Evolutionary conservation across 164 flowering plant genomes (phyloP).

Genomic region (Vitis rotundifolia): DNA sequence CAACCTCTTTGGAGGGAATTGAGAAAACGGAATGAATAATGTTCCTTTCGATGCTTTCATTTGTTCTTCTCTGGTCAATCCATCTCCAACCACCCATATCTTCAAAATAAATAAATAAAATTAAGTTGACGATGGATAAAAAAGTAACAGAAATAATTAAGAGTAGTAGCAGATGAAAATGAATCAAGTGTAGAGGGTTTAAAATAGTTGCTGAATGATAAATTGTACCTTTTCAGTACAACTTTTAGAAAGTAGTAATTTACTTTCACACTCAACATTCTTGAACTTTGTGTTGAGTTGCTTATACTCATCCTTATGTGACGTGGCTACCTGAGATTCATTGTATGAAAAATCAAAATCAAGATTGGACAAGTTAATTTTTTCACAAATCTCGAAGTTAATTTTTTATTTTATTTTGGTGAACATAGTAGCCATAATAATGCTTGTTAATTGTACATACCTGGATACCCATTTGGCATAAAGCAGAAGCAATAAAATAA

Average conservation of each 20-base stretch:
- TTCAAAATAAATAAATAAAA: constrained; percentile 9
- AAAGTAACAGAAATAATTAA: too few species aligned
- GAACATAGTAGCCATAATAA: too few species aligned
- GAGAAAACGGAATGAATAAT: constrained; percentile 48
- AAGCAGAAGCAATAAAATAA: constrained; percentile 32
- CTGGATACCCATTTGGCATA: constrained; percentile 55
- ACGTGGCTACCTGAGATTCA: constrained; percentile 5
- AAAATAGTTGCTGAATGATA: background rate
- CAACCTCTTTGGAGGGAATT: constrained; percentile 38
- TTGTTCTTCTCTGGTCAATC: constrained; percentile 43
- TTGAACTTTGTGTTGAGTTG: constrained; percentile 17
- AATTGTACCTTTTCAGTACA: constrained; percentile 25
- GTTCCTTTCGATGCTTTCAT: constrained; percentile 44
- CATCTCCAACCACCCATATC: constrained; percentile 63
- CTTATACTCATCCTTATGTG: constrained; percentile 24
- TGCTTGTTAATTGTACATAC: constrained; percentile 21
- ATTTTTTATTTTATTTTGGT: too few species aligned
- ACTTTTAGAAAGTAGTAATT: constrained; percentile 24
- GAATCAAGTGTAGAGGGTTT: too few species aligned
- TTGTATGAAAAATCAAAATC: too few species aligned
- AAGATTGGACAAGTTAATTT: too few species aligned
- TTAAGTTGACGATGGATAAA: too few species aligned
- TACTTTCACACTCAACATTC: constrained; percentile 1
- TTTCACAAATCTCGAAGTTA: background rate
- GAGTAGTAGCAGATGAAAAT: too few species aligned